Evolutionary conservation across 768 basidiomycete genomes (phyloP), one percentile per base, ranked within the genome.

Genomic region (Psilocybe subaeruginosa): DNA sequence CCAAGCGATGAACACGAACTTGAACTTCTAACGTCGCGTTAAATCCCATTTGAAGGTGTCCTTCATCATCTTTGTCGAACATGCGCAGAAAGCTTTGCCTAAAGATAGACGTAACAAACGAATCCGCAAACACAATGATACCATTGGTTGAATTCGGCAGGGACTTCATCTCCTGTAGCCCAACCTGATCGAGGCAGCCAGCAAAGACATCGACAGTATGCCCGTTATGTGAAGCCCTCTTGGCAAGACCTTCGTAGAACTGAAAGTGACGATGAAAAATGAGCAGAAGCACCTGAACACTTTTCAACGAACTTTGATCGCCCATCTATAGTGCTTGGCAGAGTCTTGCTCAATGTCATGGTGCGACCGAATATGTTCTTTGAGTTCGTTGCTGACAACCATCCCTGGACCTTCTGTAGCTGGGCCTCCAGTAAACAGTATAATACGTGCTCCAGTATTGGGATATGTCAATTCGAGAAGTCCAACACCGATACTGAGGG

Each of bases 11-110:
- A 51, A 63, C 50, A 63, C 69, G 45, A 68, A 93, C 94, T 85
- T 96, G 92, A 27, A 99, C 97, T 73, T 99, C 97, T 67, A 99
- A 97, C 0, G 95, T 99, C 8, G 95, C 97, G 68, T 99, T 99
- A 80, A 99, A 99, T 58, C 97, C 97, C 96, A 99, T 98, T 70
- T 91, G 87, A 29, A 99, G 81, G 65, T 92, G 84, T 1, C 96
- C 97, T 64, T 97, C 87, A 16, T 92, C 93, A 66, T 97, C 97
- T 74, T 97, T 98, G 70, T 82, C 87, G 75, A 99, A 95, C 45
- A 97, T 80, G 45, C 95, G 87, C 45, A 97, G 83, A 88, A 97
- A 98, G 68, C 90, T 93, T 75, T 98, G 97, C 80, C 99, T 99
- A 87, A 99, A 99, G 72, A 99, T 97, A 27, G 95, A 95, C 8